Evolutionary conservation across 2,329 filamentous ascomycete species (phyloP).

Genomic region (Paecilomyces variotii): DNA sequence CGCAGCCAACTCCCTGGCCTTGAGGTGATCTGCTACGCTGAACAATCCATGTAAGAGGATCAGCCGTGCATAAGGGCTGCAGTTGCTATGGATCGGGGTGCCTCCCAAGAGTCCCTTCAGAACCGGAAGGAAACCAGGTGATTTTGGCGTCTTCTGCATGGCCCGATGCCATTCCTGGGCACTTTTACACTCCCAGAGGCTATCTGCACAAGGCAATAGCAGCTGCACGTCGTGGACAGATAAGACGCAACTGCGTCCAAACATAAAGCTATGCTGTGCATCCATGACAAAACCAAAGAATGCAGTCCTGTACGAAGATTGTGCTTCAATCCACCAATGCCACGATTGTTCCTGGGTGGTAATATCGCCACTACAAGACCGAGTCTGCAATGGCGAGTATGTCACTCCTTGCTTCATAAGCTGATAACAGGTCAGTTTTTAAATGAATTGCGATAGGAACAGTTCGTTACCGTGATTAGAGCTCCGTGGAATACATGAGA

Average conservation of each 20-base stretch:
- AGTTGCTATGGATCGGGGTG: slow-evolving; percentile 14
- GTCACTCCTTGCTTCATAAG: slow-evolving; percentile 17
- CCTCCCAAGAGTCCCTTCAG: slow-evolving; percentile 13
- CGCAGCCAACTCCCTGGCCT: slow-evolving; percentile 14
- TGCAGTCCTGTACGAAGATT: slow-evolving; percentile 17
- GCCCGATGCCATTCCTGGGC: slow-evolving; percentile 14
- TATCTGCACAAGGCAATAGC: slow-evolving; percentile 17
- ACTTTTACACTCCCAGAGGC: slow-evolving; percentile 15
- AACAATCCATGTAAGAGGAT: slow-evolving; percentile 19
- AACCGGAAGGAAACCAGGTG: slow-evolving; percentile 15
- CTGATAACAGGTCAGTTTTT: slow-evolving; percentile 1
- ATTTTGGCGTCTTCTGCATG: slow-evolving; percentile 10
- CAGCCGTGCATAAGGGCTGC: slow-evolving; percentile 16
- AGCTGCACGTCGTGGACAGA: slow-evolving; percentile 19
- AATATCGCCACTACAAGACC: neutral
- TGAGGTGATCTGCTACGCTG: slow-evolving; percentile 17
- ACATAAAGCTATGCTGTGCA: slow-evolving; percentile 21
- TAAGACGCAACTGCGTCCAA: slow-evolving; percentile 18
- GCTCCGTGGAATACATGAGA: slow-evolving; percentile 21
- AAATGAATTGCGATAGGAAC: neutral
- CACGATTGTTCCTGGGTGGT: slow-evolving; percentile 11
- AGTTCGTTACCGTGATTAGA: slow-evolving; percentile 14
- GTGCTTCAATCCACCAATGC: slow-evolving; percentile 17
- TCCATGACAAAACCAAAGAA: slow-evolving; percentile 24
- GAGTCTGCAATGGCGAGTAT: slow-evolving; percentile 6